Conservation (phyloP, 352 stramenopile species). For the Phytopythium chamaehyphon region DNA sequence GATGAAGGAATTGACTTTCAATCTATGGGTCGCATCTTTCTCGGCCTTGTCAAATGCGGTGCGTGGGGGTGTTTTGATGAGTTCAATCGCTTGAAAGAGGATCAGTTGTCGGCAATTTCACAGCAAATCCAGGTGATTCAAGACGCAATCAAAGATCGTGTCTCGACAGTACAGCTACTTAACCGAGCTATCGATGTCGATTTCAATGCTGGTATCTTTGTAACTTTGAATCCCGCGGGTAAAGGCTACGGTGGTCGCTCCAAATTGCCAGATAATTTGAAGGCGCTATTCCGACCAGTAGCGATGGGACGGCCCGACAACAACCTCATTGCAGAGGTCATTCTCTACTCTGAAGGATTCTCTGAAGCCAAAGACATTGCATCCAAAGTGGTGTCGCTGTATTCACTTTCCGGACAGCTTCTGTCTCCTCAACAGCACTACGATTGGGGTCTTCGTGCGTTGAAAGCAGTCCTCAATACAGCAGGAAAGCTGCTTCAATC, state of each 20-base stretch:
- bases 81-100: slow-evolving; percentile 95
- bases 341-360: slow-evolving; percentile 92
- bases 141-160: slow-evolving; percentile 89
- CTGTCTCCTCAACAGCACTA: slow-evolving; percentile 92
- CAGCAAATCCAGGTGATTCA: slow-evolving; percentile 96
- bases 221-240: slow-evolving; percentile 93
- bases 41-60: slow-evolving; percentile 92
- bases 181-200: slow-evolving; percentile 87
- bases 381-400: slow-evolving; percentile 91
- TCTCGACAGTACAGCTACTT: slow-evolving; percentile 71
- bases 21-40: slow-evolving; percentile 94
- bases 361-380: slow-evolving; percentile 85
- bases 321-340: slow-evolving; percentile 93
- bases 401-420: slow-evolving; percentile 82
- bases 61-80: slow-evolving; percentile 97
- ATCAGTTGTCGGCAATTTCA: slow-evolving; percentile 92
- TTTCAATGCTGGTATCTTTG: slow-evolving; percentile 94
- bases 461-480: slow-evolving; percentile 95
- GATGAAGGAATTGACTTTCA: slow-evolving; percentile 95
- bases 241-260: slow-evolving; percentile 93
- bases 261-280: slow-evolving; percentile 93
- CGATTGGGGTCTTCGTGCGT: slow-evolving; percentile 90
- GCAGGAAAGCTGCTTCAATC: slow-evolving; percentile 88
- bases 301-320: slow-evolving; percentile 92
- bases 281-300: slow-evolving; percentile 92